Evolutionary conservation across 306 rosid species (phyloP).

Genomic region (Medicago arabica): DNA sequence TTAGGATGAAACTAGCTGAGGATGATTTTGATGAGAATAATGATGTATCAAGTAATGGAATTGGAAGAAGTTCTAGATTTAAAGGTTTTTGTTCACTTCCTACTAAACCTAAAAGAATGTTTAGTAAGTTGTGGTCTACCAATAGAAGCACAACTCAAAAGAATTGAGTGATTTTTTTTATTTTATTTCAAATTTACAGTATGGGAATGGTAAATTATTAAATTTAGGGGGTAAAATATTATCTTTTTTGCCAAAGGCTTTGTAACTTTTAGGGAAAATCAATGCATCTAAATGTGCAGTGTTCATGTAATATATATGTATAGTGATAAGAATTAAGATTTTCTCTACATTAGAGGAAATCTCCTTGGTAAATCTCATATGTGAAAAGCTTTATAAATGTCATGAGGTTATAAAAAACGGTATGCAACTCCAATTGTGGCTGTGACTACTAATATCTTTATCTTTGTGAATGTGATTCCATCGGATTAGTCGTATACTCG

Average conservation of each 20-base stretch:
- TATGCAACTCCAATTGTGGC: not conserved
- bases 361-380: conserved; percentile 45
- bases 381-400: not conserved
- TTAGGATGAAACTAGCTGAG: conserved; percentile 93
- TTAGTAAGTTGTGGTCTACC: conserved; percentile 85
- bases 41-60: conserved; percentile 46
- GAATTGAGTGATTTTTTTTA: conserved; percentile 63
- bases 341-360: conserved; percentile 52
- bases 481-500: not conserved
- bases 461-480: not conserved
- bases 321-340: conserved; percentile 60
- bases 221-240: conserved; percentile 57
- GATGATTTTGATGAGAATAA: conserved; percentile 65
- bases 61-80: conserved; percentile 63
- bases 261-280: conserved; percentile 65
- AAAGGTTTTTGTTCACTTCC: conserved; percentile 71
- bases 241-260: conserved; percentile 34
- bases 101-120: conserved; percentile 76
- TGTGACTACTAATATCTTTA: no score
- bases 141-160: conserved; percentile 73
- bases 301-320: conserved; percentile 57
- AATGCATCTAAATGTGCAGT: conserved; percentile 68
- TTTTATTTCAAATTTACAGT: conserved; percentile 30
- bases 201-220: conserved; percentile 41
- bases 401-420: not conserved